Evolutionary conservation across 2,329 filamentous ascomycete species (phyloP).

Genomic region (Rhynchosporium agropyri): DNA sequence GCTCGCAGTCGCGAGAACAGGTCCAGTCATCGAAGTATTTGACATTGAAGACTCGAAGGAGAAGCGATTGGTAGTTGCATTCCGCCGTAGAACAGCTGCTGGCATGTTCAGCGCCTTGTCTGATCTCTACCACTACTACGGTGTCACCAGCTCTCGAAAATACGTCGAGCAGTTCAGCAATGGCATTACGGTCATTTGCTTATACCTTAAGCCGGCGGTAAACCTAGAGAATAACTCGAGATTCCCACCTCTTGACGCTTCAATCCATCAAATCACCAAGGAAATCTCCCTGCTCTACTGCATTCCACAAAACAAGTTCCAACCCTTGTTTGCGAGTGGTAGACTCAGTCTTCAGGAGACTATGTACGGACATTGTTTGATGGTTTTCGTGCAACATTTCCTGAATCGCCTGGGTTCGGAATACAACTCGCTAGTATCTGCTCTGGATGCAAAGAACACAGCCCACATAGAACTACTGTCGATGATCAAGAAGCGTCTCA

Average conservation of each 20-base stretch:
- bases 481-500: constrained; percentile 92
- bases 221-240: constrained; percentile 58
- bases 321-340: constrained; percentile 82
- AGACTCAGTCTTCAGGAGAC: constrained; percentile 92
- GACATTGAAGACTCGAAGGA: constrained; percentile 90
- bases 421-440: constrained; percentile 82
- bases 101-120: constrained; percentile 94
- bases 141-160: constrained; percentile 92
- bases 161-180: constrained; percentile 99
- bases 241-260: constrained; percentile 83
- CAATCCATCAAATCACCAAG: constrained; percentile 98
- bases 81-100: constrained; percentile 87
- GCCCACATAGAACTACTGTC: constrained; percentile 80
- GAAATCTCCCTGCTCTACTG: constrained; percentile 97
- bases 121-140: constrained; percentile 98
- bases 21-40: constrained; percentile 96
- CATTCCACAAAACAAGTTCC: constrained; percentile 95
- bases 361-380: constrained; percentile 95
- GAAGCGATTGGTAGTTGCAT: constrained; percentile 92
- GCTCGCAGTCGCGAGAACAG: constrained; percentile 79
- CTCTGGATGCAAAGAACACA: constrained; percentile 80
- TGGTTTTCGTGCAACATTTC: constrained; percentile 98
- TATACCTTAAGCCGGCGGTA: constrained; percentile 80
- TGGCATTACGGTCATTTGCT: constrained; percentile 94
- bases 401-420: constrained; percentile 88